Percentiles rank a stretch among this genome's conserved stretches.
Evolutionary conservation across 768 basidiomycete species (phyloP).

Genomic region (Mycena haematopus): DNA sequence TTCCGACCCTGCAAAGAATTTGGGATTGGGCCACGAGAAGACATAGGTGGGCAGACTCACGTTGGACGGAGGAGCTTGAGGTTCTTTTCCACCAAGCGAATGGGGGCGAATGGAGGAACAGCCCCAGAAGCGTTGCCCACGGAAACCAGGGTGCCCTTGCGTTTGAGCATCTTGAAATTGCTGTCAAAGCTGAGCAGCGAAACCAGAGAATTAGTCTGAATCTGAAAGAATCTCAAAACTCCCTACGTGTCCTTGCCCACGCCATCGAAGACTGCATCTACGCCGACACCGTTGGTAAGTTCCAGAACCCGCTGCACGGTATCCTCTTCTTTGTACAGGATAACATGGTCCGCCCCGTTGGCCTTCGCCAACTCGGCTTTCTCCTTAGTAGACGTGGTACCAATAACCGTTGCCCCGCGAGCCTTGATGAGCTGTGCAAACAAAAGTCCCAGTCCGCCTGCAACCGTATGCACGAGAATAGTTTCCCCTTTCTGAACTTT

Average conservation of each 20-base stretch:
- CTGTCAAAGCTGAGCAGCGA: slow-evolving; percentile 63
- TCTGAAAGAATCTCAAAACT: slow-evolving; percentile 24
- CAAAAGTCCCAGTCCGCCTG: slow-evolving; percentile 84
- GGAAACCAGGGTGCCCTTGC: slow-evolving; percentile 90
- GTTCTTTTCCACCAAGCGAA: slow-evolving; percentile 83
- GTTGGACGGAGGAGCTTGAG: slow-evolving; percentile 78
- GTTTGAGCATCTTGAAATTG: slow-evolving; percentile 79
- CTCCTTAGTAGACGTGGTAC: slow-evolving; percentile 84
- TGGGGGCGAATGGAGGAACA: slow-evolving; percentile 75
- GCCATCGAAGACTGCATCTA: slow-evolving; percentile 90
- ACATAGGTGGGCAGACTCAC: slow-evolving; percentile 45
- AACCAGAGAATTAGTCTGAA: not conserved
- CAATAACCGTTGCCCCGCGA: slow-evolving; percentile 89
- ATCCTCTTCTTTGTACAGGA: slow-evolving; percentile 79
- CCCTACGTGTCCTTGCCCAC: slow-evolving; percentile 95
- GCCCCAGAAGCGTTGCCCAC: slow-evolving; percentile 93
- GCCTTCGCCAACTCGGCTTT: slow-evolving; percentile 83
- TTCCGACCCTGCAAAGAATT: slow-evolving; percentile 55
- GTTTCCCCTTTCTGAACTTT: slow-evolving; percentile 79
- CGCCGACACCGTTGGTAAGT: slow-evolving; percentile 79
- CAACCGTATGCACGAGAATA: slow-evolving; percentile 88
- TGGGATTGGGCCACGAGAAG: not conserved
- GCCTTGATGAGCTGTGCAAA: slow-evolving; percentile 72
- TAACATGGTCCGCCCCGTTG: slow-evolving; percentile 87
- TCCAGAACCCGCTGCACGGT: slow-evolving; percentile 76